These are phyloP conservation scores for Alternaria gaisen DNA, from an alignment of 2,329 filamentous ascomycete genomes.

Conservation along the genomic window DNA sequence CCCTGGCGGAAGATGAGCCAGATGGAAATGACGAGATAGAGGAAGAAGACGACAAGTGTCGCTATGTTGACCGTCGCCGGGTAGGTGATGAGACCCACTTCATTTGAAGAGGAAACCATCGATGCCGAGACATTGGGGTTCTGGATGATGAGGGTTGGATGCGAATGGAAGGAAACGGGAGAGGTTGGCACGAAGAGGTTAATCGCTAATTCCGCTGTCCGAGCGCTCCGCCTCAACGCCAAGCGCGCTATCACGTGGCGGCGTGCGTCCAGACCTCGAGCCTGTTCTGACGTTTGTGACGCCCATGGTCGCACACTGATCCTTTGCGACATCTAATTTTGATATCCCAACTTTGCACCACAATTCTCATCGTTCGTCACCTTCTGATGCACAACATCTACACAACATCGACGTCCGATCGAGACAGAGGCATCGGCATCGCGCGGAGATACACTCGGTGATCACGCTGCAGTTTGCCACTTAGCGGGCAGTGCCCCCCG, in stretches of 20 bases:
- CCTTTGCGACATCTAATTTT: neutral
- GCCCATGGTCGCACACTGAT: neutral
- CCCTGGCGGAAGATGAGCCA: slow-evolving; percentile 44
- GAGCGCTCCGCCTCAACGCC: slow-evolving; percentile 19
- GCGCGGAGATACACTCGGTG: slow-evolving; percentile 3
- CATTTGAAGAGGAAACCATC: slow-evolving; percentile 24
- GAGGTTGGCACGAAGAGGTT: slow-evolving; percentile 6
- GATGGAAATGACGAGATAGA: slow-evolving; percentile 41
- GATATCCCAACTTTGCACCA: neutral
- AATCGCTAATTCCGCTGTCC: slow-evolving; percentile 19
- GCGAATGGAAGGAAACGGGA: slow-evolving; percentile 3
- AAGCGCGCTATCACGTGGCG: slow-evolving; percentile 17
- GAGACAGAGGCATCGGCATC: neutral
- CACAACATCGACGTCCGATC: neutral
- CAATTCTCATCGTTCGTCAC: neutral
- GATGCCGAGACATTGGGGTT: slow-evolving; percentile 31
- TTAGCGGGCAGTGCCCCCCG: slow-evolving; percentile 7
- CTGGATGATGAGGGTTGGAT: slow-evolving; percentile 5
- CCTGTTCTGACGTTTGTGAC: slow-evolving; percentile 7
- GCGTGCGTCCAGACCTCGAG: slow-evolving; percentile 3
- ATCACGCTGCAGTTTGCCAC: slow-evolving; percentile 15
- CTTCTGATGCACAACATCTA: neutral
- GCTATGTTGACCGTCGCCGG: slow-evolving; percentile 44
- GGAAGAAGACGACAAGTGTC: slow-evolving; percentile 45
- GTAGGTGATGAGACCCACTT: slow-evolving; percentile 26